Conservation (phyloP, 306 rosid genomes). For the Inga leiocalycina region DNA sequence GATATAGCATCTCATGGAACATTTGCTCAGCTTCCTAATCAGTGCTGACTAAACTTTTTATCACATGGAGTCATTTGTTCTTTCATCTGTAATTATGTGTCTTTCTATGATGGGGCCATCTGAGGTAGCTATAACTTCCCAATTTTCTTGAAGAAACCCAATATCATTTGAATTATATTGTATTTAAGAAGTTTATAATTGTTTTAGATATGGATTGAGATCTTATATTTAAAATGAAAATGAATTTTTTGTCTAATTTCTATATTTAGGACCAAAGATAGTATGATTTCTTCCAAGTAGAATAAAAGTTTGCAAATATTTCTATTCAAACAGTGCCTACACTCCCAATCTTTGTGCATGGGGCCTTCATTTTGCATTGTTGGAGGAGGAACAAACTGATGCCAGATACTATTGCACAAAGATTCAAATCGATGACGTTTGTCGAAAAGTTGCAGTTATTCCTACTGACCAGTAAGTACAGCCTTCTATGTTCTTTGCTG, state of each 20-base stretch:
- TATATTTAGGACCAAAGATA: no score
- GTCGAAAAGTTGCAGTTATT: no score
- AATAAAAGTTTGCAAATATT: no score
- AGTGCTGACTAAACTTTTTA: conserved; percentile 32
- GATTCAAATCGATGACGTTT: no score
- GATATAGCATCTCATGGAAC: conserved; percentile 71
- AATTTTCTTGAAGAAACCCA: background rate
- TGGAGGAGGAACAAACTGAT: no score
- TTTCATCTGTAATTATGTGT: conserved; percentile 17
- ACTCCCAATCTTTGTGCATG: background rate
- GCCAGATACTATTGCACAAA: no score
- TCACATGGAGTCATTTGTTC: background rate
- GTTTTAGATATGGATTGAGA: background rate
- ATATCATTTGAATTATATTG: conserved; percentile 21
- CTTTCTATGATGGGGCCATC: conserved; percentile 26
- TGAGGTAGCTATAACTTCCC: conserved; percentile 23
- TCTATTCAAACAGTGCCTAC: background rate
- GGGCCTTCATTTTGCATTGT: background rate
- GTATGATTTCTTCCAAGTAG: no score
- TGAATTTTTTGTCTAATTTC: no score
- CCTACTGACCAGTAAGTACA: no score
- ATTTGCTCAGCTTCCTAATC: conserved; percentile 84
- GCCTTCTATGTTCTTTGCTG: background rate
- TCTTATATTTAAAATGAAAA: no score
- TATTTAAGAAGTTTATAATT: conserved; percentile 22